Evolutionary conservation across 1,284 basidiomycete genomes (phyloP).

Genomic region (Phellopilus nigrolimitatus): DNA sequence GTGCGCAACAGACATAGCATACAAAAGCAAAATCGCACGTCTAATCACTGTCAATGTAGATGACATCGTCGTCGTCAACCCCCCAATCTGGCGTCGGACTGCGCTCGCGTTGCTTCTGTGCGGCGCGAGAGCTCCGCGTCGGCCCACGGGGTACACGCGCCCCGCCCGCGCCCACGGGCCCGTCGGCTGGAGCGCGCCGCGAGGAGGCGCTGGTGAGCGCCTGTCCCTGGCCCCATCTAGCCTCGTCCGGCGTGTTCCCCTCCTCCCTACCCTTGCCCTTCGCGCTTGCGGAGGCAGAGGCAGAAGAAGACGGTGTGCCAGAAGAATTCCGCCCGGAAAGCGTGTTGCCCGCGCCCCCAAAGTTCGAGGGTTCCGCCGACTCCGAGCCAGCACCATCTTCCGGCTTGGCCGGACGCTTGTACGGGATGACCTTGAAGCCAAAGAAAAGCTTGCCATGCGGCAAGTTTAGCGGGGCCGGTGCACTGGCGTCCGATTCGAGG

Average conservation of each 20-base stretch:
- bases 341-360: slow-evolving; percentile 49
- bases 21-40: not conserved
- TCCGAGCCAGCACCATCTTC: not conserved
- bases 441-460: slow-evolving; percentile 95
- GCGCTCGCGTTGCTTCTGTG: slow-evolving; percentile 35
- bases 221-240: slow-evolving; percentile 55
- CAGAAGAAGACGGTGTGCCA: slow-evolving; percentile 24
- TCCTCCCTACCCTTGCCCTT: slow-evolving; percentile 47
- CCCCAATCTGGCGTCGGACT: slow-evolving; percentile 75
- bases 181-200: slow-evolving; percentile 29
- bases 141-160: slow-evolving; percentile 44
- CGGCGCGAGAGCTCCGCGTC: slow-evolving; percentile 26
- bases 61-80: slow-evolving; percentile 65
- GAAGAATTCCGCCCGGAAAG: slow-evolving; percentile 55
- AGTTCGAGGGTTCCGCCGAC: slow-evolving; percentile 32
- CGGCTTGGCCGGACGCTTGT: slow-evolving; percentile 32
- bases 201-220: slow-evolving; percentile 43
- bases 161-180: slow-evolving; percentile 47
- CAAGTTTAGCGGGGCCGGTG: slow-evolving; percentile 86
- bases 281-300: slow-evolving; percentile 42
- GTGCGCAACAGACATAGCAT: too few relatives aligned
- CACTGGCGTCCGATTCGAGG: slow-evolving; percentile 71
- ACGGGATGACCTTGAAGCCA: slow-evolving; percentile 77
- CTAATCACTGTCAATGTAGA: slow-evolving; percentile 68
- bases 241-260: slow-evolving; percentile 24